Base-by-base conservation (phyloP, 352 stramenopile genomes). In the Phytopythium delawarense region DNA sequence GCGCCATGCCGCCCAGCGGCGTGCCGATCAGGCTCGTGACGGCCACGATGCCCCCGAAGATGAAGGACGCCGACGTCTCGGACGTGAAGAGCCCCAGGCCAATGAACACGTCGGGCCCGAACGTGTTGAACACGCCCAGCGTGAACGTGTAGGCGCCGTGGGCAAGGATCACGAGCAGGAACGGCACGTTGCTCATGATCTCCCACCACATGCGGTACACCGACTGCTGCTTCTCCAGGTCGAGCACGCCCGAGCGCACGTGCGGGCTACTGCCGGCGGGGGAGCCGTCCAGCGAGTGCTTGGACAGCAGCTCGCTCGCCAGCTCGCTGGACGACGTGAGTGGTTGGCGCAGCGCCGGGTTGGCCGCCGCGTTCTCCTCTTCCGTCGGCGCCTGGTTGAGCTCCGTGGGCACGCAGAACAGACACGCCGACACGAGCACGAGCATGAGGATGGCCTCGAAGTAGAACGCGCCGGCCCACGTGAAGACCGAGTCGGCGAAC, bases 71-170 rank as follows among this genome's bases (percentile, higher is more conserved):
- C 23, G 67, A 67, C 1, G 71, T 85, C 51, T 97, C 84, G 13
- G 72, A 74, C 12, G 76, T 67, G 57, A 94, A 92, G 23, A 94
- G 71, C 16, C 87, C 86, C 30, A 97, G 54, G 8, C 83, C 80
- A 32, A 96, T 81, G 37, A 97, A 67, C 54, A 97, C 79, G n/a
- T 81, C 67, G 7, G 81, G 81, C 4, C 79, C 77, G 60, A 96
- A 97, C 44, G 75, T 71, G 62, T 79, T 87, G 25, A 97, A 76
- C 13, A 80, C 85, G 16, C 75, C 87, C 12, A 94, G 45, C 20
- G 87, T 84, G 64, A 87, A 91, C 35, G 85, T 89, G 62, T 91
- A 91, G 12, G 80, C 84, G 20, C 81, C 78, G 64, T 93, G 88
- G 18, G 79, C 86, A 16, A 96, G 62, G 48, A 73, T 69, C 11